Conservation (phyloP, 176 grass and related monocot genomes). For the Avena insularis region DNA sequence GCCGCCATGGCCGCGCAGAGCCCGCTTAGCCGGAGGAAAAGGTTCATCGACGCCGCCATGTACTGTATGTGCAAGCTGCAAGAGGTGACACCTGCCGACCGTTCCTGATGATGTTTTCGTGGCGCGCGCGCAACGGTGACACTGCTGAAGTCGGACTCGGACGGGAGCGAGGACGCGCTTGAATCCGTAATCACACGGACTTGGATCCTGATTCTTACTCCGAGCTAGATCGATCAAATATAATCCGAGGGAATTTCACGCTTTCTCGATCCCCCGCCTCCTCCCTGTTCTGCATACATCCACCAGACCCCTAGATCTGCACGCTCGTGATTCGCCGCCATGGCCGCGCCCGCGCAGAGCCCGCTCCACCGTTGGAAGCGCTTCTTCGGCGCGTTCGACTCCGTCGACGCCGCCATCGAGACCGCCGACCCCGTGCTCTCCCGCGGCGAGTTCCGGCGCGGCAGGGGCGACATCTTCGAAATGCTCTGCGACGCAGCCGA, state of each 20-base stretch:
- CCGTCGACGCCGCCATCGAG: constrained; percentile 4
- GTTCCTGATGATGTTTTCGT: too few relatives aligned
- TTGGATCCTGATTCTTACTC: background rate
- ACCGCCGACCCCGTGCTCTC: background rate
- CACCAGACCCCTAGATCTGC: background rate
- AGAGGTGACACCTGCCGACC: too few relatives aligned
- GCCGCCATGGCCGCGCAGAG: background rate
- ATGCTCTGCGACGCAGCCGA: background rate
- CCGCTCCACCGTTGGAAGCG: constrained; percentile 35
- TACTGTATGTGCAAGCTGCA: too few relatives aligned
- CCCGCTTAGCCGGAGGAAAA: too few relatives aligned
- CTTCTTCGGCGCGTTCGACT: constrained; percentile 5
- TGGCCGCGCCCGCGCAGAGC: background rate
- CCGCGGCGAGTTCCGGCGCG: background rate
- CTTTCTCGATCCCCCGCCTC: too few relatives aligned
- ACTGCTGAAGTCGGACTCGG: background rate
- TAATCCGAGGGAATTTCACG: background rate
- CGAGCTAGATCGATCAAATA: background rate
- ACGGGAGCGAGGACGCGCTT: background rate
- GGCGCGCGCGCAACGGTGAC: background rate
- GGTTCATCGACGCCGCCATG: too few relatives aligned
- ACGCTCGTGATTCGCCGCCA: background rate
- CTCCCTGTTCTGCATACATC: background rate
- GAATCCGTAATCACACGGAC: background rate
- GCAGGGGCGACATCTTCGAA: background rate